Percentiles rank a stretch among this genome's conserved stretches.
These are phyloP conservation scores for Metrosideros polymorpha DNA, from an alignment of 441 rosid genomes.

Conservation along the genomic window DNA sequence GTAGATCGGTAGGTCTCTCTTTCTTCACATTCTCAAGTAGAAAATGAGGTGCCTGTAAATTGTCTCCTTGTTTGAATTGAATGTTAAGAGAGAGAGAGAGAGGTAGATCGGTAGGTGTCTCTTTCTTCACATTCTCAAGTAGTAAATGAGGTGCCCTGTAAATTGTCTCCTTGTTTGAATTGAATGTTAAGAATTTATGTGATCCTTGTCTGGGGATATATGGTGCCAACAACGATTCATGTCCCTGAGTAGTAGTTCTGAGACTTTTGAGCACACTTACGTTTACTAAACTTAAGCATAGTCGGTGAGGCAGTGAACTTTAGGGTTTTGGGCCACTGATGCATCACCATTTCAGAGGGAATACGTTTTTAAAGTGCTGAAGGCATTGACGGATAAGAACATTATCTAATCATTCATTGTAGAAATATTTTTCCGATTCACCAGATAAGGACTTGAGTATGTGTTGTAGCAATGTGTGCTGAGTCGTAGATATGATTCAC, in stretches of 20 bases:
- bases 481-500: not conserved
- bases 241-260: not conserved
- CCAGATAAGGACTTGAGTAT: not conserved
- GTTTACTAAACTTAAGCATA: not conserved
- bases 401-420: not conserved
- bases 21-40: too few relatives aligned
- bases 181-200: not conserved
- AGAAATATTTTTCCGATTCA: not conserved
- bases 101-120: too few relatives aligned
- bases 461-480: not conserved
- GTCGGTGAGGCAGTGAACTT: not conserved
- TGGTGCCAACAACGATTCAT: not conserved
- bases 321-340: not conserved
- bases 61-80: too few relatives aligned
- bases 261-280: not conserved
- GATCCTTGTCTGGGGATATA: not conserved
- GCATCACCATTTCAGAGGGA: not conserved
- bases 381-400: not conserved
- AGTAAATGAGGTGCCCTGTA: not conserved
- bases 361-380: not conserved
- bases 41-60: too few relatives aligned
- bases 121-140: not conserved
- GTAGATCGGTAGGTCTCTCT: too few relatives aligned
- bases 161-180: not conserved
- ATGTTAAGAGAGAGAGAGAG: too few relatives aligned